Conservation (phyloP, 1,284 basidiomycete genomes). For the Singerocomus rubriflavus region DNA sequence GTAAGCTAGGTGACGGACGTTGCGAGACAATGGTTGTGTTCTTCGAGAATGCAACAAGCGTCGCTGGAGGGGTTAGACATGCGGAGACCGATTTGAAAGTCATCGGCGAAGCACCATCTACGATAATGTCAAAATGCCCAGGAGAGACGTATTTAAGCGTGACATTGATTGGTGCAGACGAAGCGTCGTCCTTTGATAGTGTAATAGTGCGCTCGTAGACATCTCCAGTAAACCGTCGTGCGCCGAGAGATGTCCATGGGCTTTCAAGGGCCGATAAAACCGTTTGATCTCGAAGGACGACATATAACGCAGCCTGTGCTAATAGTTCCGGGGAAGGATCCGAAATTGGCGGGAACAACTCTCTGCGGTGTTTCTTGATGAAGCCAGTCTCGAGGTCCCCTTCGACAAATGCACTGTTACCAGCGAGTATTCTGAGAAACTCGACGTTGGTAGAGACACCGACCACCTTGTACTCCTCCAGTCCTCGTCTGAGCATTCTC, state of each 20-base stretch:
- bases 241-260: conserved; percentile 68
- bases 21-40: conserved; percentile 75
- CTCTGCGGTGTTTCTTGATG: conserved; percentile 81
- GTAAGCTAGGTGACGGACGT: conserved; percentile 46
- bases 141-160: conserved; percentile 42
- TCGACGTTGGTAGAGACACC: conserved; percentile 91
- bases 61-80: conserved; percentile 48
- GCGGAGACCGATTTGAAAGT: conserved; percentile 54
- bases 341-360: conserved; percentile 66
- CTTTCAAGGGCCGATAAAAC: conserved; percentile 20
- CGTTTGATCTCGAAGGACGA: conserved; percentile 64
- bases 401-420: conserved; percentile 72
- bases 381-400: conserved; percentile 94
- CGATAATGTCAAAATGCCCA: conserved; percentile 54
- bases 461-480: conserved; percentile 88
- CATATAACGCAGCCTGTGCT: conserved; percentile 76
- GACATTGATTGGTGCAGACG: conserved; percentile 41
- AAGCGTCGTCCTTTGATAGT: conserved; percentile 51
- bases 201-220: conserved; percentile 56
- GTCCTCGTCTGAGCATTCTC: conserved; percentile 71
- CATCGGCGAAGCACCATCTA: conserved; percentile 38
- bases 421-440: conserved; percentile 78
- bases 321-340: conserved; percentile 61
- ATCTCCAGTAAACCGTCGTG: conserved; percentile 77
- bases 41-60: conserved; percentile 44